These are phyloP conservation scores for Pseudopediastrum boryanum DNA, from an alignment of 139 green algal genomes.

Conservation along the genomic window DNA sequence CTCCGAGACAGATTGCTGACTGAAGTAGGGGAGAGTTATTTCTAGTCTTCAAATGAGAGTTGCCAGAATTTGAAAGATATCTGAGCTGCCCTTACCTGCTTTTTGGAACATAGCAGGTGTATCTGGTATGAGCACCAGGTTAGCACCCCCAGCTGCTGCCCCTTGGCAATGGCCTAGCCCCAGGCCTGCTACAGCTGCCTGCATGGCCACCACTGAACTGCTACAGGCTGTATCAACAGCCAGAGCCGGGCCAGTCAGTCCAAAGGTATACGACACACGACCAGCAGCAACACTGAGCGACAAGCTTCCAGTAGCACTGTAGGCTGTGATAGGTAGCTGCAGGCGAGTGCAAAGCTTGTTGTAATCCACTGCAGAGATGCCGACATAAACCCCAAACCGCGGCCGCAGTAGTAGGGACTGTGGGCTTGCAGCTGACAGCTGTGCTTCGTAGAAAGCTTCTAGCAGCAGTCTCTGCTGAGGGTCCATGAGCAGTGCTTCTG, in stretches of 20 bases:
- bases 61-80: too few species aligned
- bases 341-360: conserved; percentile 45
- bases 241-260: conserved; percentile 71
- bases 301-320: conserved; percentile 50
- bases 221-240: conserved; percentile 90
- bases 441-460: conserved; percentile 49
- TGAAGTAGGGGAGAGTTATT: too few species aligned
- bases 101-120: conserved; percentile 62
- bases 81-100: conserved; percentile 57
- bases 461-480: conserved; percentile 89
- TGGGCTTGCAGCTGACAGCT: too few species aligned
- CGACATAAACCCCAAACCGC: conserved; percentile 58
- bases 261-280: conserved; percentile 76
- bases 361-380: conserved; percentile 78
- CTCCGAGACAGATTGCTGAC: too few species aligned
- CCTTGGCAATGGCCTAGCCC: conserved; percentile 35
- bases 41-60: too few species aligned
- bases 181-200: conserved; percentile 48
- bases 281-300: conserved; percentile 70
- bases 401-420: too few species aligned
- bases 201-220: conserved; percentile 76
- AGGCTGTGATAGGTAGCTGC: conserved; percentile 36
- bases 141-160: conserved; percentile 51
- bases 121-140: conserved; percentile 60
- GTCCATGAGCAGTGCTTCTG: conserved; percentile 77